phyloP scores from a whole-genome alignment of 768 basidiomycete genomes.

The Mycena amicta region DNA sequence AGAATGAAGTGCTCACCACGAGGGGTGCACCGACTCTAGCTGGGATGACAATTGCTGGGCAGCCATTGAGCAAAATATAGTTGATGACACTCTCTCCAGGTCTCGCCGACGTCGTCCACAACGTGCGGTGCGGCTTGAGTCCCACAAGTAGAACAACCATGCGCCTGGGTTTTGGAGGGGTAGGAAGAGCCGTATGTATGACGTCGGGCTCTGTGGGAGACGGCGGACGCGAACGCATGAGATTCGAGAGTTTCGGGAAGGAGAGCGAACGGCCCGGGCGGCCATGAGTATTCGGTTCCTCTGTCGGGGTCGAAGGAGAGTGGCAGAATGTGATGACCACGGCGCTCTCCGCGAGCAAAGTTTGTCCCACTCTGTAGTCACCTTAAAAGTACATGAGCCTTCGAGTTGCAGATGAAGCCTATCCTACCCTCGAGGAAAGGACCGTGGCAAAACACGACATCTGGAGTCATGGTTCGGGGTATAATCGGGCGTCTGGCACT shows the following conservation, averaged over 20 bases:
- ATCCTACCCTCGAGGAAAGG: conserved; percentile 57
- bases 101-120: conserved; percentile 62
- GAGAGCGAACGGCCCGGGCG: conserved; percentile 24
- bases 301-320: conserved; percentile 28
- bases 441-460: conserved; percentile 65
- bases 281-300: no score
- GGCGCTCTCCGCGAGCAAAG: conserved; percentile 58
- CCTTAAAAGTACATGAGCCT: conserved; percentile 34
- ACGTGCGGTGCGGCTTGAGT: conserved; percentile 58
- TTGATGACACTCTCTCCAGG: conserved; percentile 65
- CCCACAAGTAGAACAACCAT: conserved; percentile 60
- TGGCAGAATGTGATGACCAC: conserved; percentile 50
- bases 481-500: conserved; percentile 62
- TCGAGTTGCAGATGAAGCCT: neutral
- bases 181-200: conserved; percentile 40
- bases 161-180: conserved; percentile 51
- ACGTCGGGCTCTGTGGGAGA: conserved; percentile 46
- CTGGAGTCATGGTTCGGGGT: conserved; percentile 63
- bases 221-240: conserved; percentile 52
- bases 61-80: conserved; percentile 63
- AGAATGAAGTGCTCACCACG: no score
- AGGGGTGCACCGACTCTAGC: conserved; percentile 64
- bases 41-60: conserved; percentile 60
- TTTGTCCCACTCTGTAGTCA: conserved; percentile 63
- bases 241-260: conserved; percentile 42